A percentile compares a stretch with the other conserved stretches of the same genome.
phyloP scores from a whole-genome alignment of 805 yeast species.

The Saccharomyces jurei region DNA sequence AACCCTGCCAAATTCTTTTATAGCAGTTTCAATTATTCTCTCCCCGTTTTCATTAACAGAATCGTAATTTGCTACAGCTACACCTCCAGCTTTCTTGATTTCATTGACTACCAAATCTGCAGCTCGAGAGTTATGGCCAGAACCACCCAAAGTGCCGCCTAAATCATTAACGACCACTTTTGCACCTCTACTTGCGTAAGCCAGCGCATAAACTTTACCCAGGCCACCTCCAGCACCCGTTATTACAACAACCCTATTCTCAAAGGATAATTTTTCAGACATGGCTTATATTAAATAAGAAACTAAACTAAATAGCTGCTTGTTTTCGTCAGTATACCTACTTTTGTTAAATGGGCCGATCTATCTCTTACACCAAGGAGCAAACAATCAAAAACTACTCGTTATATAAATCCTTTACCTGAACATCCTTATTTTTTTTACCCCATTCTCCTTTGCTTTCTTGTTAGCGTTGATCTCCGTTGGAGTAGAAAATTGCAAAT shows the following conservation, averaged over 20 bases:
- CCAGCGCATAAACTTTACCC: slow-evolving; percentile 81
- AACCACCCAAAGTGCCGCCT: slow-evolving; percentile 76
- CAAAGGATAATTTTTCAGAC: slow-evolving; percentile 39
- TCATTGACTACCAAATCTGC: slow-evolving; percentile 89
- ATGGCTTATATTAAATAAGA: background rate
- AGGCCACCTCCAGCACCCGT: slow-evolving; percentile 98
- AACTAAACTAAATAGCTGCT: background rate
- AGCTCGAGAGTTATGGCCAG: slow-evolving; percentile 59
- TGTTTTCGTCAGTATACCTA: background rate
- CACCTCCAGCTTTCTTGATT: slow-evolving; percentile 66
- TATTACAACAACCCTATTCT: slow-evolving; percentile 81
- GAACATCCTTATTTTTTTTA: background rate
- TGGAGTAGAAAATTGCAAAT: background rate
- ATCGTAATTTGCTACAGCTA: slow-evolving; percentile 90
- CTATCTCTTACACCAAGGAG: background rate
- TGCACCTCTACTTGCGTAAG: slow-evolving; percentile 86
- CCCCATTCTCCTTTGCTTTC: background rate
- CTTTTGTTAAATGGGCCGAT: background rate
- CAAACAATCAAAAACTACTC: background rate
- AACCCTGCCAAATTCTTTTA: slow-evolving; percentile 78
- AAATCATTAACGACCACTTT: slow-evolving; percentile 91
- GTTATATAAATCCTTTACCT: background rate
- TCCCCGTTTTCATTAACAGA: slow-evolving; percentile 78
- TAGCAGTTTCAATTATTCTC: slow-evolving; percentile 76
- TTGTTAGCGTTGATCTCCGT: background rate